Base-by-base conservation (phyloP, 768 basidiomycete species). In the Mycena filopes region DNA sequence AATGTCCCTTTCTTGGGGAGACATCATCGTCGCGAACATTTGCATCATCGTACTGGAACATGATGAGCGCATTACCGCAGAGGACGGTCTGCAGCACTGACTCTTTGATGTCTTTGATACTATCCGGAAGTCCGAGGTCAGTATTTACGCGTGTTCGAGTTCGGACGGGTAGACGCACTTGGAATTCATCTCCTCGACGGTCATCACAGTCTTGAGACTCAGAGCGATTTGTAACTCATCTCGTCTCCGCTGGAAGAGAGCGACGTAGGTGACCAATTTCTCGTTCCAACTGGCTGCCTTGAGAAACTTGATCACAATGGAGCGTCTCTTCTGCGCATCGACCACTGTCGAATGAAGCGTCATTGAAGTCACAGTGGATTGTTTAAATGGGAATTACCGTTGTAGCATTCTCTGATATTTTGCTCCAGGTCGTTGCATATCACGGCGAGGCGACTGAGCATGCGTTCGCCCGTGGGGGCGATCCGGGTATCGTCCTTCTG, bases 391-490 rank as follows among this genome's bases (percentile, higher is more conserved):
- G 46, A 29, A n/a, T n/a, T 31, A 58, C 63, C 63, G 49, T 65
- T 65, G 50, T 58, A 65, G 31, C 63, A 65, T 40, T 53, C 63
- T 20, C 58, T 41, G 16, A 65, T 65, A n/a, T 65, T 56, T 41
- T 53, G 42, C 31, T 36, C 51, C 63, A 65, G 43, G 12, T 58
- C 49, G 26, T 45, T 36, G 56, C 63, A 65, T 20, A 65, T 53
- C 20, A 18, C 13, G 3, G 48, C 49, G 26, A 65, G 42, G 6
- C 63, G 63, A 26, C 63, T 25, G 31, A 65, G 55, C 11, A 59
- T 23, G 11, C 47, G 48, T 29, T 57, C 43, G 3, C 49, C 49
- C 15, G 58, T 56, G 23, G 63, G 63, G 0, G 63, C 58, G 12
- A 16, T 3, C 11, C 55, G 63, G 10, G 41, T 45, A 43, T 66